A percentile compares a stretch with the other conserved stretches of the same genome.
Evolutionary conservation across 129 eudicot species (phyloP).

Genomic region (Saussurea involucrata): DNA sequence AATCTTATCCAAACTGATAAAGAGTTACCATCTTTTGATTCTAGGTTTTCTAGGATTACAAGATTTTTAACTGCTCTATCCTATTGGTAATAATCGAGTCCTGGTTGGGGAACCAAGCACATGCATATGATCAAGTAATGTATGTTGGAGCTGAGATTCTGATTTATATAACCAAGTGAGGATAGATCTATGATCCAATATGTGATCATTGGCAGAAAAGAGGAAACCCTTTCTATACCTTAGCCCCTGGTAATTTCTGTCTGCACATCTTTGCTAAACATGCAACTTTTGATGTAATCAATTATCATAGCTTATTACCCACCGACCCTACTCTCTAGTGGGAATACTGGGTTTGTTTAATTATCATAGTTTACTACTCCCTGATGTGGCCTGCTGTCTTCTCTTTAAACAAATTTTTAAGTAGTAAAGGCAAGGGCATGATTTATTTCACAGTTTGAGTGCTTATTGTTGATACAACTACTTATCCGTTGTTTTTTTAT

Average conservation of each 20-base stretch:
- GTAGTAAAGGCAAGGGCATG: not conserved
- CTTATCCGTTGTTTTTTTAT: not conserved
- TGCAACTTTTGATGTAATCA: not conserved
- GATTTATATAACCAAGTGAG: not conserved
- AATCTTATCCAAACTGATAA: not conserved
- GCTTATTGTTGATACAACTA: conserved; percentile 2
- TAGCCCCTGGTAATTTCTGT: not conserved
- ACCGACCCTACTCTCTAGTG: not conserved
- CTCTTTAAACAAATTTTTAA: not conserved
- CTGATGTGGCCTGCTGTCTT: not conserved
- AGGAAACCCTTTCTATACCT: not conserved
- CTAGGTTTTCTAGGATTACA: not conserved
- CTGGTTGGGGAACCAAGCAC: not conserved
- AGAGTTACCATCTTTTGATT: not conserved
- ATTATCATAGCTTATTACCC: not conserved
- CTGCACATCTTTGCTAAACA: not conserved
- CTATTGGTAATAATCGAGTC: not conserved
- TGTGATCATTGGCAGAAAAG: not conserved
- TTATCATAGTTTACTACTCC: not conserved
- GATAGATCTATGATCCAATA: not conserved
- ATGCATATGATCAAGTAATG: not conserved
- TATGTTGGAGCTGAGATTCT: not conserved
- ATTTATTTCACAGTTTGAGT: not conserved
- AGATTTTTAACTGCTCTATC: not conserved
- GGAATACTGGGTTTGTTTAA: not conserved